Evolutionary conservation across 2,329 filamentous ascomycete genomes (phyloP), one percentile per base, ranked within the genome.

Genomic region (Tetracladium maxilliforme): DNA sequence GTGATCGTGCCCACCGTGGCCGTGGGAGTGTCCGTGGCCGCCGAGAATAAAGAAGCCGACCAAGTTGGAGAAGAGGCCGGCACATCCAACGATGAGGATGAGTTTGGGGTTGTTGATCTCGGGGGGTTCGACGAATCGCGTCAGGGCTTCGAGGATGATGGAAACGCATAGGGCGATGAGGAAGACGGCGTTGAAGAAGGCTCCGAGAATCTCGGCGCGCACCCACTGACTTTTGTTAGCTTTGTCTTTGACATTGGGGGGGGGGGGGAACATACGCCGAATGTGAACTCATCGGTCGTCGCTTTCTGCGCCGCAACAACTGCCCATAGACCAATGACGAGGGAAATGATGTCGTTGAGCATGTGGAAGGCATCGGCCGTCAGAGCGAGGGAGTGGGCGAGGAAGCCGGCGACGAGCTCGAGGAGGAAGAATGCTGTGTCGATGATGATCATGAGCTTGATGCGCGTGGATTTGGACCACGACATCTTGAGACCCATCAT

Each of bases 281-380:
- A 98, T 10, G 90, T 94, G 48, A 90, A 98, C 49, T 78, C 81
- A 42, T 92, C 86, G 7, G 84, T 92, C 1, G 76, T 80, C 36
- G 75, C 80, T 42, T 80, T 73, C 47, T 80, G 80, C 14, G 86
- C 82, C 25, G 92, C 80, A 33, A 77, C 81, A 27, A 98, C 90
- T 26, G 90, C 90, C 87, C 90, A 98, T 20, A 95, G 54, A 35
- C 90, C 90, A 33, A 98, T 87, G 29, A 76, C 67, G 10, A 98
- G 61, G 2, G 90, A 95, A 32, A 98, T 76, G 40, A 98, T 90
- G 68, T 98, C 90, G 59, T 98, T 98, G 32, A 98, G 64, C 90
- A 98, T 98, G 56, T 98, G 90, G 52, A 98, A 98, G 31, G 90
- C 84, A 58, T 98, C 90, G 27, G 90, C 90, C 45, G 92, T 84